A percentile compares a stretch with the other conserved stretches of the same genome.
These are phyloP conservation scores for Acrocalymma vagum DNA, from an alignment of 2,329 filamentous ascomycete genomes.

Conservation along the genomic window DNA sequence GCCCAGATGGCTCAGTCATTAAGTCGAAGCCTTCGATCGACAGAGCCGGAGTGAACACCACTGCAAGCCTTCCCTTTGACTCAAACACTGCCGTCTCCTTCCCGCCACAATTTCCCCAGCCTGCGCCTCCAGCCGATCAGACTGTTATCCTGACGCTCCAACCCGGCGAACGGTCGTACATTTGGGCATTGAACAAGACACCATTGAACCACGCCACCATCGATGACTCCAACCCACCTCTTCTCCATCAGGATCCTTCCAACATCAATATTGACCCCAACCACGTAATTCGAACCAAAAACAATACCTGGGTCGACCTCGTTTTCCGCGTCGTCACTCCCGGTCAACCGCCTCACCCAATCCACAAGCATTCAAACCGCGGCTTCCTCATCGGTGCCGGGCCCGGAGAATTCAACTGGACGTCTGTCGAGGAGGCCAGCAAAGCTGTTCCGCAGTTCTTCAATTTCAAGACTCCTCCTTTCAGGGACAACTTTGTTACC, in stretches of 20 bases:
- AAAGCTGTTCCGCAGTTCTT: constrained; percentile 57
- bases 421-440: constrained; percentile 62
- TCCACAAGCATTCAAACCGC: constrained; percentile 72
- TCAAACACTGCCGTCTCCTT: constrained; percentile 56
- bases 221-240: constrained; percentile 51
- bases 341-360: constrained; percentile 63
- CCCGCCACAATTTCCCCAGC: constrained; percentile 51
- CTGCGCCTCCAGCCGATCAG: constrained; percentile 54
- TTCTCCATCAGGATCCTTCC: constrained; percentile 55
- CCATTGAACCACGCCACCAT: constrained; percentile 45
- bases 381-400: constrained; percentile 66
- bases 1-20: constrained; percentile 1
- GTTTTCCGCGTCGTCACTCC: constrained; percentile 30
- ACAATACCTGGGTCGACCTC: constrained; percentile 44
- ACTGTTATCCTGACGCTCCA: constrained; percentile 51
- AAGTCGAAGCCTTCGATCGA: constrained; percentile 55
- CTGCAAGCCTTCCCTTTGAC: constrained; percentile 48
- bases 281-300: constrained; percentile 51
- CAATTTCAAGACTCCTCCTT: constrained; percentile 65
- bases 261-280: constrained; percentile 47
- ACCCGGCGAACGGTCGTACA: constrained; percentile 54
- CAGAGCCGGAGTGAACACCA: constrained; percentile 56
- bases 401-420: constrained; percentile 58
- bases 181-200: constrained; percentile 63
- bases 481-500: constrained; percentile 60